Evolutionary conservation across 2,329 filamentous ascomycete species (phyloP), one percentile per base, ranked within the genome.

Genomic region (Sporothrix schenckii): DNA sequence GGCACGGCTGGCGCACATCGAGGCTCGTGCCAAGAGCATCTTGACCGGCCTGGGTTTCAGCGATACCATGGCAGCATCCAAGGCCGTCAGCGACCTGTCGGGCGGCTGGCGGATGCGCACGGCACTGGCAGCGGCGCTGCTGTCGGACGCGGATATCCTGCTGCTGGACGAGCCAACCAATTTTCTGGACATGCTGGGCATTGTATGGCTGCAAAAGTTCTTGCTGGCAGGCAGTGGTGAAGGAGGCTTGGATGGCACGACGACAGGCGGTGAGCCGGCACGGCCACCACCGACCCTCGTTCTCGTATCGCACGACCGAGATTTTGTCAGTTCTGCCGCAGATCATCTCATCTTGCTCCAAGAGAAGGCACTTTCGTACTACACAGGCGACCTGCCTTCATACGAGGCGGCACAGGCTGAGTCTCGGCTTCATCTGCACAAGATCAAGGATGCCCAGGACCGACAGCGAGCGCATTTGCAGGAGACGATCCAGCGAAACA

Each of bases 151-250:
- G 0, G 92, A 96, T 74, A 87, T 96, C 2, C 83, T 96, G 71
- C 89, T 96, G 66, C 86, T 96, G 2, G 92, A 96, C 77, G 92
- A 96, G 77, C 93, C 93, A 0, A 96, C 92, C 47, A 96, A 96
- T 76, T 96, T 92, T 77, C 85, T 96, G 1, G 92, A 96, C 76
- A 82, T 96, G 0, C 84, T 93, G 0, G 92, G 91, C 0, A 93
- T 97, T 70, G 87, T 97, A 70, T 96, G 93, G 92, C 83, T 97
- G 0, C 90, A 96, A 76, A 85, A 86, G 14, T 90, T 93, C 76
- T 86, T 97, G 11, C 82, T 85, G 50, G 63, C 63, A 6, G 19
- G 34, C 10, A 69, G 56, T 47, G 30, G 21, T 9, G 67, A 81
- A 84, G 0, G 78, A 90, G 2, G 52, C 9, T 16, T 24, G n/a